Evolutionary conservation across 352 stramenopile species (phyloP), one percentile per base, ranked within the genome.

Genomic region (Elongisporangium anandrum): DNA sequence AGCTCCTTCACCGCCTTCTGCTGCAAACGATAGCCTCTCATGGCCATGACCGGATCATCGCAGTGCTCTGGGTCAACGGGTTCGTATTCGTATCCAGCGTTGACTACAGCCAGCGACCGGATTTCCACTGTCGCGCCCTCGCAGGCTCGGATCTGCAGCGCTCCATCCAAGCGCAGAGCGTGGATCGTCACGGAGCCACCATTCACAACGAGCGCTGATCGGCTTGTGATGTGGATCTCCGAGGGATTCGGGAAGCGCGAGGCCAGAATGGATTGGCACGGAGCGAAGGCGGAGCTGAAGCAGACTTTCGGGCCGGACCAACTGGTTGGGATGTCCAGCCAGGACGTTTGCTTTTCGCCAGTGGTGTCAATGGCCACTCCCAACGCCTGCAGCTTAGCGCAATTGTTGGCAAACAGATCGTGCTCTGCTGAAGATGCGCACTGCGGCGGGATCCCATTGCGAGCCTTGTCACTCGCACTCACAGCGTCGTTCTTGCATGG

Each of bases 401-500:
- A 62, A 57, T 87, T 83, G 41, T 75, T 58, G 3, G 72, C 65
- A 52, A 85, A 88, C 9, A 88, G 52, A 29, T 91, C 81, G 64
- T 88, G 79, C 24, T 91, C 81, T 1, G 79, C 73, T 1, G 81
- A 88, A 29, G 75, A 77, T 0, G 79, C 79, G 19, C 79, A 87
- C 52, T 91, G 79, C n/a, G 79, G 76, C 0, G 78, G 78, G 20
- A 88, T 72, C 49, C 85, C 78, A 20, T 79, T 48, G 19, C 68
- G 65, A 1, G 61, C 75, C 55, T 91, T 91, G 4, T 67, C 64
- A 2, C 66, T 73, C 5, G 81, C 81, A 15, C 74, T 88, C 10
- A 56, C 66, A 15, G 70, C 71, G 55, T 91, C 80, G 39, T 91
- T 91, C 63, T 91, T 91, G 64, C 75, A 90, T 2, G 80, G 80